phyloP scores from a whole-genome alignment of 2,329 filamentous ascomycete genomes.

The Aspergillus sojae region DNA sequence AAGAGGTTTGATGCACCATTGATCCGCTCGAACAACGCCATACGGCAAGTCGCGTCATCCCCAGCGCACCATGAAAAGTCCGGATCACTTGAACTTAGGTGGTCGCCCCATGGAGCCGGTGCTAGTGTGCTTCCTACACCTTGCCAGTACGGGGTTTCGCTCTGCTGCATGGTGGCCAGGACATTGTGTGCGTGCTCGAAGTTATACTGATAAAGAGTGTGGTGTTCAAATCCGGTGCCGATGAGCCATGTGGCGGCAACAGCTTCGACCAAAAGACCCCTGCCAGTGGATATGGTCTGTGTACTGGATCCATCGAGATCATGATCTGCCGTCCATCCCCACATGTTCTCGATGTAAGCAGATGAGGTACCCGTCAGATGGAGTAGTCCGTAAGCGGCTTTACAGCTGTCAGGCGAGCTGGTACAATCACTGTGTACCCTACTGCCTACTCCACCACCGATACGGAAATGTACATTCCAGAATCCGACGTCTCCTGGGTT shows the following conservation, averaged over 20 bases:
- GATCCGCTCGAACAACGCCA: slow-evolving; percentile 36
- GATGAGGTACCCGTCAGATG: slow-evolving; percentile 52
- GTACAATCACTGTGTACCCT: slow-evolving; percentile 43
- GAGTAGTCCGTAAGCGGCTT: slow-evolving; percentile 53
- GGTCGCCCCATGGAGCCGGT: slow-evolving; percentile 30
- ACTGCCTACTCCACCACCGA: slow-evolving; percentile 50
- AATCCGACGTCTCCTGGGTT: slow-evolving; percentile 54
- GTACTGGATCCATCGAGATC: slow-evolving; percentile 47
- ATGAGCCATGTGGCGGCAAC: slow-evolving; percentile 49
- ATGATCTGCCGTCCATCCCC: slow-evolving; percentile 53
- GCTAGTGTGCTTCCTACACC: slow-evolving; percentile 35
- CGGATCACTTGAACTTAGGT: slow-evolving; percentile 27
- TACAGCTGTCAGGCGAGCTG: slow-evolving; percentile 41
- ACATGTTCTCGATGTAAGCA: slow-evolving; percentile 58
- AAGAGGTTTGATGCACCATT: slow-evolving; percentile 34
- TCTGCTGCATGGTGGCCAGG: slow-evolving; percentile 41
- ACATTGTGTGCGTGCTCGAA: slow-evolving; percentile 46
- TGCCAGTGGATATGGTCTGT: slow-evolving; percentile 39
- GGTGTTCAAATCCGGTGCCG: slow-evolving; percentile 52
- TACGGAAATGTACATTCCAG: slow-evolving; percentile 51
- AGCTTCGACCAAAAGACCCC: slow-evolving; percentile 46
- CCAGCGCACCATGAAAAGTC: slow-evolving; percentile 31
- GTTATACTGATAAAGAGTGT: slow-evolving; percentile 53
- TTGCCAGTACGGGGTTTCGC: slow-evolving; percentile 37
- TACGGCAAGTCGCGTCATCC: slow-evolving; percentile 38